Conservation (phyloP, 495 filamentous ascomycete genomes). For the Lasiosphaeriaceae sp. region DNA sequence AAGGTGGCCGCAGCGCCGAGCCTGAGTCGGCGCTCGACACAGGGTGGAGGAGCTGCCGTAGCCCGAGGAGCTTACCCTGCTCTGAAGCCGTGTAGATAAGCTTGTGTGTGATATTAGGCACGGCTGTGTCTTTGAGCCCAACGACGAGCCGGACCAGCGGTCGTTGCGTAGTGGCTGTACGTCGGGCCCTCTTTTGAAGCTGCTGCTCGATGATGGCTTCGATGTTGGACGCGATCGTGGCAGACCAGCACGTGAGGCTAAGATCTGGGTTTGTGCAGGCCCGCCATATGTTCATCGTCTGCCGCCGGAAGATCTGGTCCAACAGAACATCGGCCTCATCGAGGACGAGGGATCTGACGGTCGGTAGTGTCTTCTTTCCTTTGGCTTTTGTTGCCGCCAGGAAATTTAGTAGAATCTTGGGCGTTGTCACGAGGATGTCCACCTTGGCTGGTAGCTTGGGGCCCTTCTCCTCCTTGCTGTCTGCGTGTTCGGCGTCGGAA, state of each 20-base stretch:
- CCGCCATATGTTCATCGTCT: slow-evolving; percentile 84
- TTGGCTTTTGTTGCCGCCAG: slow-evolving; percentile 50
- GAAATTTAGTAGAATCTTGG: slow-evolving; percentile 71
- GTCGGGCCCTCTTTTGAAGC: slow-evolving; percentile 54
- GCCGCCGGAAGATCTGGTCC: slow-evolving; percentile 83
- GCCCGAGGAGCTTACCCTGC: slow-evolving; percentile 84
- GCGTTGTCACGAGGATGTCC: slow-evolving; percentile 87
- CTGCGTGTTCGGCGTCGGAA: slow-evolving; percentile 27
- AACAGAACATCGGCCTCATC: slow-evolving; percentile 96
- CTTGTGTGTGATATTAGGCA: slow-evolving; percentile 85
- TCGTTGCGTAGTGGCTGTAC: slow-evolving; percentile 36
- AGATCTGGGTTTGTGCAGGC: slow-evolving; percentile 64
- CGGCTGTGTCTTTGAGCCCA: slow-evolving; percentile 89
- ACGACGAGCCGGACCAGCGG: slow-evolving; percentile 81
- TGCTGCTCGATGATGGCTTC: slow-evolving; percentile 63
- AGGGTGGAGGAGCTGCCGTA: slow-evolving; percentile 89
- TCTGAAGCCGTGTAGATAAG: slow-evolving; percentile 91
- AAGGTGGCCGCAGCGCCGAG: slow-evolving; percentile 73
- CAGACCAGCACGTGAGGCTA: slow-evolving; percentile 82
- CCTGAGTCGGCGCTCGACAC: slow-evolving; percentile 51
- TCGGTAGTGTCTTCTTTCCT: slow-evolving; percentile 49
- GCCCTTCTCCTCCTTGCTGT: slow-evolving; percentile 16
- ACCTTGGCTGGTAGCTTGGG: slow-evolving; percentile 55
- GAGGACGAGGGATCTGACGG: slow-evolving; percentile 68
- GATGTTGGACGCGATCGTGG: slow-evolving; percentile 91